Conservation (phyloP, 176 grass and related monocot genomes). For the Microstegium vimineum region DNA sequence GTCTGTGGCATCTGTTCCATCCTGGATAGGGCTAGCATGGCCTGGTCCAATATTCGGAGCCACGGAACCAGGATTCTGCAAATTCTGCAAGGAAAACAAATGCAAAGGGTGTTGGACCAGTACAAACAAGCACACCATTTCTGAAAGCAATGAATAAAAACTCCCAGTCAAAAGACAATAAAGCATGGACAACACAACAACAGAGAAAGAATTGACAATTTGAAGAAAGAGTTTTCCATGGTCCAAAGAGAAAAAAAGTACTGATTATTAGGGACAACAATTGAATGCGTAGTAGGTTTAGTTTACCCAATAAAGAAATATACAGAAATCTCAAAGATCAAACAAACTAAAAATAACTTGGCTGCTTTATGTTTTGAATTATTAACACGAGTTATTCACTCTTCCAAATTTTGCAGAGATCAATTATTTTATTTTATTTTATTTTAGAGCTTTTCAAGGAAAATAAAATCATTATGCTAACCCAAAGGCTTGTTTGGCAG, state of each 20-base stretch:
- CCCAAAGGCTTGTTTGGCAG: not conserved
- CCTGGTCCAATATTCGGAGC: slow-evolving; percentile 38
- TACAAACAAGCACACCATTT: not conserved
- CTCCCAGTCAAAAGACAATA: not conserved
- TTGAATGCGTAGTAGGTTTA: not conserved
- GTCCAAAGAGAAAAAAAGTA: not conserved
- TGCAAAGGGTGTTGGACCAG: not conserved
- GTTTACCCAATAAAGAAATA: slow-evolving; percentile 14
- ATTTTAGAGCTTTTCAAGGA: not conserved
- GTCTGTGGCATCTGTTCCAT: slow-evolving; percentile 30
- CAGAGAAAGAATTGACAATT: not conserved
- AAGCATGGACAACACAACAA: slow-evolving; percentile 3
- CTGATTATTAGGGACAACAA: not conserved
- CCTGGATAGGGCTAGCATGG: slow-evolving; percentile 35
- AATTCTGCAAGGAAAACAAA: slow-evolving; percentile 20
- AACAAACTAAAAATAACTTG: not conserved
- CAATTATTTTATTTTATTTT: not conserved
- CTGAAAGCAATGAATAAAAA: not conserved
- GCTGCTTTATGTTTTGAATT: not conserved
- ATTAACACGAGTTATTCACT: not conserved
- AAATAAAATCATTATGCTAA: not conserved
- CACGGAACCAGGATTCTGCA: slow-evolving; percentile 28
- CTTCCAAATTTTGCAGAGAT: not conserved
- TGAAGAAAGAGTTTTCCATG: not conserved
- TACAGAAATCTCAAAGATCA: not conserved